phyloP scores from a whole-genome alignment of 176 grass and related monocot genomes.

The Carex littledalei region DNA sequence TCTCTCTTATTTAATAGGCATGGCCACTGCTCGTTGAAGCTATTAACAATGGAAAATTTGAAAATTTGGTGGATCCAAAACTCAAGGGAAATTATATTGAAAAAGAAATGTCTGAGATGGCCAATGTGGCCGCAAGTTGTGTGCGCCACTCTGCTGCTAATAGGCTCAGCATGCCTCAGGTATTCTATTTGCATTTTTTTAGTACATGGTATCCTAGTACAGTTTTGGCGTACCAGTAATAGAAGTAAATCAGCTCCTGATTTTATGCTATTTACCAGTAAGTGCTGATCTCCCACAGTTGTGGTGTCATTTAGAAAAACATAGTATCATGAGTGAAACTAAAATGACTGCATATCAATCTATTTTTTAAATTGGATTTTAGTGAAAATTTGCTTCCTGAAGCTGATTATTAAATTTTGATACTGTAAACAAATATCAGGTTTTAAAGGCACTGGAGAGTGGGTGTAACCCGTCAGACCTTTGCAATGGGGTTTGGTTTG shows the following conservation, averaged over 20 bases:
- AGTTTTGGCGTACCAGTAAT: not conserved
- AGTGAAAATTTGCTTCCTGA: not conserved
- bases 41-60: slow-evolving; percentile 44
- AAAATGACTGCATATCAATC: not conserved
- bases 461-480: slow-evolving; percentile 9
- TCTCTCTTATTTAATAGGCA: slow-evolving; percentile 35
- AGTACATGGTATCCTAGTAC: not conserved
- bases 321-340: not conserved
- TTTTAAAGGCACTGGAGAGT: slow-evolving; percentile 13
- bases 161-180: slow-evolving; percentile 67
- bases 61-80: slow-evolving; percentile 50
- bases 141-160: slow-evolving; percentile 69
- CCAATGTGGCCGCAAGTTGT: slow-evolving; percentile 62
- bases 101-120: slow-evolving; percentile 56
- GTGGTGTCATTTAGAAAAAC: not conserved
- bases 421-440: slow-evolving; percentile 13
- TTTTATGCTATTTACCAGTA: not conserved
- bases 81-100: slow-evolving; percentile 37
- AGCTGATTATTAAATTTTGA: not conserved
- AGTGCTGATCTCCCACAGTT: not conserved
- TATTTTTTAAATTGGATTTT: not conserved
- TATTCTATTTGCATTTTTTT: not conserved
- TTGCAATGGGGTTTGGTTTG: slow-evolving; percentile 5
- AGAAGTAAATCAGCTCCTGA: not conserved
- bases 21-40: slow-evolving; percentile 52